A percentile compares a stretch with the other conserved stretches of the same genome.
phyloP scores from a whole-genome alignment of 2,329 filamentous ascomycete genomes.

The Balansia obtecta region DNA sequence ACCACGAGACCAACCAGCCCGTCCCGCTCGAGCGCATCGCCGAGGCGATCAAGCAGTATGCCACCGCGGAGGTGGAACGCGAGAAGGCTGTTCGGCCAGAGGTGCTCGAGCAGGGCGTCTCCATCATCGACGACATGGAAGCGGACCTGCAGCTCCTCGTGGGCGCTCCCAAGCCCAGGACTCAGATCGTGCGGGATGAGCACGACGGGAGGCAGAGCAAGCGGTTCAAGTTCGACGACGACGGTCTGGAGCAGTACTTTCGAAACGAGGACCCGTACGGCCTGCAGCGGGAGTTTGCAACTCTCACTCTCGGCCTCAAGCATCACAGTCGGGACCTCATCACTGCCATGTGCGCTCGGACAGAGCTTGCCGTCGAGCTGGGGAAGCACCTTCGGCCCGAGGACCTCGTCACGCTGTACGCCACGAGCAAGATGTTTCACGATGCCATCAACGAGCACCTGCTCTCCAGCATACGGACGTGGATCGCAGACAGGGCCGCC shows the following conservation, averaged over 20 bases:
- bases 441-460: constrained; percentile 45
- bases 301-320: constrained; percentile 7
- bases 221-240: constrained; percentile 17
- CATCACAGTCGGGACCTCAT: constrained; percentile 28
- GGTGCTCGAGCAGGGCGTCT: constrained; percentile 4
- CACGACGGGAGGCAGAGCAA: constrained; percentile 10
- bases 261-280: constrained; percentile 17
- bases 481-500: constrained; percentile 40
- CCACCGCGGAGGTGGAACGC: constrained; percentile 9
- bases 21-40: constrained; percentile 10
- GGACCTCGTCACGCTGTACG: constrained; percentile 53
- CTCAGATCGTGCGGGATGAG: constrained; percentile 7
- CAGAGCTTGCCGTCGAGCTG: constrained; percentile 42
- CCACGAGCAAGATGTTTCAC: constrained; percentile 51
- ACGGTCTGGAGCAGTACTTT: constrained; percentile 17
- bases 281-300: background rate
- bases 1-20: constrained; percentile 4
- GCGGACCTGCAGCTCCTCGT: constrained; percentile 5
- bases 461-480: constrained; percentile 43
- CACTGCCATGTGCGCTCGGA: constrained; percentile 27
- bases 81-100: constrained; percentile 2
- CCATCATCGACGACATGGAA: constrained; percentile 8
- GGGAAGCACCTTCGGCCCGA: constrained; percentile 38
- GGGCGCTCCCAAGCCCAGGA: background rate
- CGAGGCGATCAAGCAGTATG: constrained; percentile 12